Conservation (phyloP, 1,284 basidiomycete genomes). For the Xanthoconium separans region DNA sequence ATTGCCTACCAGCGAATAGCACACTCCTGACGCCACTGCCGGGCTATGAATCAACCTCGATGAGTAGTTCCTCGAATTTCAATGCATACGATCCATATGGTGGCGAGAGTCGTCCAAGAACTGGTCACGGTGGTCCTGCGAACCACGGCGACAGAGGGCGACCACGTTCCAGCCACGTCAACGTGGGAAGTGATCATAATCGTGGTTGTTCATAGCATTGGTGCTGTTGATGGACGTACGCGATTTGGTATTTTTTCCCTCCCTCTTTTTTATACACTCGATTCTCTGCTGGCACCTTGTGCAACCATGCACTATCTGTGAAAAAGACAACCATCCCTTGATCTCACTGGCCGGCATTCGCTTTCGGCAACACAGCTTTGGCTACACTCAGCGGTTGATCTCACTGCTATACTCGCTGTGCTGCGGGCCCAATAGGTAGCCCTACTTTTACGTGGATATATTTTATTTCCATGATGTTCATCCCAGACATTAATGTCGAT, state of each 20-base stretch:
- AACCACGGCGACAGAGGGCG: conserved; percentile 27
- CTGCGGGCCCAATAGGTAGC: conserved; percentile 21
- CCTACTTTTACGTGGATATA: conserved; percentile 20
- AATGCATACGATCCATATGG: conserved; percentile 19
- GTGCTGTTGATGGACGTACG: neutral
- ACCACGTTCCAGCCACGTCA: conserved; percentile 20
- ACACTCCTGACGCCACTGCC: conserved; percentile 51
- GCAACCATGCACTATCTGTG: conserved; percentile 4
- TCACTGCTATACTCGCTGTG: conserved; percentile 5
- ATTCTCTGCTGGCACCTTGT: neutral
- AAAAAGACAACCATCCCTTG: conserved; percentile 7
- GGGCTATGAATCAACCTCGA: conserved; percentile 37
- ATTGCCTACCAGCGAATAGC: conserved; percentile 44
- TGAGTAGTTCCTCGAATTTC: conserved; percentile 10
- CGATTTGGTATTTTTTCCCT: neutral
- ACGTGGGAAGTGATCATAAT: conserved; percentile 7
- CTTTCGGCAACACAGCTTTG: neutral
- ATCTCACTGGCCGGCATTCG: conserved; percentile 8
- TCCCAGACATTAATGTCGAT: conserved; percentile 16
- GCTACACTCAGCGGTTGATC: conserved; percentile 6
- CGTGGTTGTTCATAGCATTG: conserved; percentile 7
- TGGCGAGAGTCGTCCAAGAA: conserved; percentile 20
- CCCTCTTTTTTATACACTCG: neutral
- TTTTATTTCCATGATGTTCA: conserved; percentile 29
- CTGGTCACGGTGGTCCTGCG: conserved; percentile 17